phyloP scores from a whole-genome alignment of 192 early-diverging fungal genomes.

The Backusella westeae region DNA sequence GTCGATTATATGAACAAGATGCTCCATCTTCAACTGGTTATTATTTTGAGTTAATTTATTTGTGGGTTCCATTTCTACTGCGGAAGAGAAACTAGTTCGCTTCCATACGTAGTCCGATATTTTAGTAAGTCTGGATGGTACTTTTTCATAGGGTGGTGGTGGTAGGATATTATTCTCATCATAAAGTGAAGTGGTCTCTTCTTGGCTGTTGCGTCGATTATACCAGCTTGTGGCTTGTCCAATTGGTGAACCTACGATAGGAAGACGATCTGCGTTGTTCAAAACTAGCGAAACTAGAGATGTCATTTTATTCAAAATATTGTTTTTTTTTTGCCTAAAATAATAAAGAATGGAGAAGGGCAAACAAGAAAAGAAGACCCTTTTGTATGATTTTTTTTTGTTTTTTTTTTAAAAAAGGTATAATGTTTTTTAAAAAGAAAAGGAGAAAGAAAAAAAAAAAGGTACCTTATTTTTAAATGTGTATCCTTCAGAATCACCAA shows the following conservation, averaged over 20 bases:
- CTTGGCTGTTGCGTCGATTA: neutral
- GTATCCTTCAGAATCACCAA: neutral
- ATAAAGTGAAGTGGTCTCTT: neutral
- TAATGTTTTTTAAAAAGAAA: neutral
- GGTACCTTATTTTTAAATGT: neutral
- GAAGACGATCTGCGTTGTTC: slow-evolving; percentile 13
- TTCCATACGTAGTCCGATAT: slow-evolving; percentile 24
- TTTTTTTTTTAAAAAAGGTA: neutral
- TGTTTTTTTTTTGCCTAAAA: neutral
- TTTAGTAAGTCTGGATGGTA: slow-evolving; percentile 14
- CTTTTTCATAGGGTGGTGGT: slow-evolving; percentile 24
- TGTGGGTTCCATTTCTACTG: neutral
- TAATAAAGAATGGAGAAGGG: neutral
- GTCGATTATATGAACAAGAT: neutral
- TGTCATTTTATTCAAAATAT: neutral
- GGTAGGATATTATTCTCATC: neutral
- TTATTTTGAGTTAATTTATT: neutral
- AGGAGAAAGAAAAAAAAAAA: neutral
- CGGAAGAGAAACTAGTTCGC: slow-evolving; percentile 4
- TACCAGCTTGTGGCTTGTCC: slow-evolving; percentile 11
- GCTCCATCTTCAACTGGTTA: neutral
- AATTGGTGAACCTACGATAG: slow-evolving; percentile 16
- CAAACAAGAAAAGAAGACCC: neutral
- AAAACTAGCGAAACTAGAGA: slow-evolving; percentile 4
- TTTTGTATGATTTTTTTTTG: neutral